Evolutionary conservation across 176 grass and related monocot species (phyloP), one percentile per base, ranked within the genome.

Genomic region (Musa schizocarpa): DNA sequence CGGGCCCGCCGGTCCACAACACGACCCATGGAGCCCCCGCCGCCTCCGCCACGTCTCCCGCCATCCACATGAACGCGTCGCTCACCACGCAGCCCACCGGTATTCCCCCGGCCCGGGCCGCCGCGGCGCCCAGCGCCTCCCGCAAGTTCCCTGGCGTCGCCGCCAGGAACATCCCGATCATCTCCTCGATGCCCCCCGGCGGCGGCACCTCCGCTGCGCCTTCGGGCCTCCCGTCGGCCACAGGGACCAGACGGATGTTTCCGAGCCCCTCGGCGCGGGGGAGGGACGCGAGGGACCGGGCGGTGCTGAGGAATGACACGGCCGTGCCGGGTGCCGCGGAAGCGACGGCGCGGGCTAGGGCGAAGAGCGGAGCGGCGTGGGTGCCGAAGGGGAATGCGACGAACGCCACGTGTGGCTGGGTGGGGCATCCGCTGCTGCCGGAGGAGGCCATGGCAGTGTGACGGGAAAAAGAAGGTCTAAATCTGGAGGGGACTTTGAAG

Each of bases 61-160:
- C 71, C 52, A 61, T 79, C 72, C 72, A 80, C 43, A 85, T 54
- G 57, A 85, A 80, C 9, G 83, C 77, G 52, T 85, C 77, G 54
- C 62, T 85, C 27, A 80, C 63, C 52, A 85, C 23, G 20, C 72
- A 85, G 48, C 43, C 76, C 13, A 80, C 77, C 1, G 11, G 50
- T 9, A 23, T 25, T 2, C 69, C 52, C 0, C 27, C 74, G 12
- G 13, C 25, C 17, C 4, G 9, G 17, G 5, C 34, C 2, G 16
- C 53, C 54, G 77, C 63, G n/a, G 64, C 71, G 10, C 69, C 68
- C 63, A 85, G 14, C 1, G 57, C 83, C 21, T 76, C 27, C 25
- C 23, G 69, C 17, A 85, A 20, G 26, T 7, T 76, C 63, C 51
- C 52, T 1, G 56, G 34, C 49, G 22, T 22, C 1, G 75, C 74